Conservation (phyloP, 805 yeast species). For the Candida chauliodis region DNA sequence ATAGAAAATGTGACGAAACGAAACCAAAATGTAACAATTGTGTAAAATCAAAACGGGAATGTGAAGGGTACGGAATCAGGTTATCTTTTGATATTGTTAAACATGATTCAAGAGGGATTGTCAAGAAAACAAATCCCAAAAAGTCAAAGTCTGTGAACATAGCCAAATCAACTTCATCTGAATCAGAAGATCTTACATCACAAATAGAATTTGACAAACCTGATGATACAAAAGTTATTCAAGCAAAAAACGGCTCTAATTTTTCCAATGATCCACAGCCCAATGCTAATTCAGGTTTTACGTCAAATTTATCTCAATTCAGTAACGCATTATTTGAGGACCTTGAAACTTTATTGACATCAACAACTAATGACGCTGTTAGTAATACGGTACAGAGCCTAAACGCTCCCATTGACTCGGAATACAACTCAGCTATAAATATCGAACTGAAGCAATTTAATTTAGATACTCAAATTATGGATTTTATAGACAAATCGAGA, state of each 20-base stretch:
- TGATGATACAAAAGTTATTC: background rate
- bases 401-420: background rate
- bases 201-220: background rate
- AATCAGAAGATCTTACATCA: too few relatives aligned
- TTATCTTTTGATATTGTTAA: constrained; percentile 51
- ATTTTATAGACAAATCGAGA: constrained; percentile 6
- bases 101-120: constrained; percentile 4
- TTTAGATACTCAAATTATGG: constrained; percentile 7
- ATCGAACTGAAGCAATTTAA: background rate
- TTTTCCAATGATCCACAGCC: background rate
- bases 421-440: background rate
- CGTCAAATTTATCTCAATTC: constrained; percentile 19
- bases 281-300: background rate
- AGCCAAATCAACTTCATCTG: background rate
- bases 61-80: constrained; percentile 61
- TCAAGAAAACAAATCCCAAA: background rate
- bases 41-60: constrained; percentile 44
- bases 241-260: background rate
- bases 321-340: constrained; percentile 23
- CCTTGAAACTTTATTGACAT: constrained; percentile 19
- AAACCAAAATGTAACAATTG: constrained; percentile 23
- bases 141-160: background rate
- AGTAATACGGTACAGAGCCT: background rate
- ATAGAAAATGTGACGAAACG: constrained; percentile 25
- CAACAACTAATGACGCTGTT: background rate